Conservation (phyloP, 2,329 filamentous ascomycete species). For the Salinomyces thailandicus region DNA sequence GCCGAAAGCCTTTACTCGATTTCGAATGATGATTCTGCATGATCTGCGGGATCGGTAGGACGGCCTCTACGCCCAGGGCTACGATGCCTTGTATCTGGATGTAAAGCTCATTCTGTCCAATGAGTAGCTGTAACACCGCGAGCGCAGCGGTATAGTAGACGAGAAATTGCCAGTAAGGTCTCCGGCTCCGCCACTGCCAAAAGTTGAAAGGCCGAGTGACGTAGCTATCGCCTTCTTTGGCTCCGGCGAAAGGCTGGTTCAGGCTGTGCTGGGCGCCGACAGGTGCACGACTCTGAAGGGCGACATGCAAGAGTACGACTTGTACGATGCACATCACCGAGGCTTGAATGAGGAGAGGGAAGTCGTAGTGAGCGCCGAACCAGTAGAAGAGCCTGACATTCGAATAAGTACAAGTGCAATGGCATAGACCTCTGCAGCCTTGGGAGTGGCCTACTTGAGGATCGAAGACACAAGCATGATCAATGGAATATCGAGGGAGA, state of each 20-base stretch:
- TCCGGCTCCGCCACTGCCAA: conserved; percentile 69
- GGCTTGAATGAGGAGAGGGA: conserved; percentile 49
- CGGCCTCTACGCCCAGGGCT: conserved; percentile 70
- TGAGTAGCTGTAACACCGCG: conserved; percentile 54
- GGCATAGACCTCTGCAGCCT: too few relatives aligned
- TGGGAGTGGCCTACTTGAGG: conserved; percentile 45
- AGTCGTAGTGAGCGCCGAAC: conserved; percentile 52
- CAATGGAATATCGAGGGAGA: conserved; percentile 56
- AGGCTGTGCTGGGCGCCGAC: conserved; percentile 27
- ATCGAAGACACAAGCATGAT: conserved; percentile 58
- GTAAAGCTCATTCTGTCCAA: conserved; percentile 52
- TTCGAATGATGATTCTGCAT: conserved; percentile 56
- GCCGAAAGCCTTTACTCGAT: conserved; percentile 66
- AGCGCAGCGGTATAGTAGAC: conserved; percentile 55
- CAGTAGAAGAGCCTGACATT: conserved; percentile 50
- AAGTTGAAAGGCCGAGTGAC: conserved; percentile 60
- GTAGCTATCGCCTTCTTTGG: conserved; percentile 30
- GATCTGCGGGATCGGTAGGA: conserved; percentile 71
- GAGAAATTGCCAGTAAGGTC: conserved; percentile 73
- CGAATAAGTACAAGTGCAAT: too few relatives aligned
- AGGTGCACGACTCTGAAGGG: conserved; percentile 45
- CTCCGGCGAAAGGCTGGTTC: conserved; percentile 51
- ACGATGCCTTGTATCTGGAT: conserved; percentile 59
- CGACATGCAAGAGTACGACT: conserved; percentile 49
- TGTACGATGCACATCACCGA: conserved; percentile 51